Evolutionary conservation across 805 yeast genomes (phyloP), one percentile per base, ranked within the genome.

Genomic region (Metschnikowia koreensis): DNA sequence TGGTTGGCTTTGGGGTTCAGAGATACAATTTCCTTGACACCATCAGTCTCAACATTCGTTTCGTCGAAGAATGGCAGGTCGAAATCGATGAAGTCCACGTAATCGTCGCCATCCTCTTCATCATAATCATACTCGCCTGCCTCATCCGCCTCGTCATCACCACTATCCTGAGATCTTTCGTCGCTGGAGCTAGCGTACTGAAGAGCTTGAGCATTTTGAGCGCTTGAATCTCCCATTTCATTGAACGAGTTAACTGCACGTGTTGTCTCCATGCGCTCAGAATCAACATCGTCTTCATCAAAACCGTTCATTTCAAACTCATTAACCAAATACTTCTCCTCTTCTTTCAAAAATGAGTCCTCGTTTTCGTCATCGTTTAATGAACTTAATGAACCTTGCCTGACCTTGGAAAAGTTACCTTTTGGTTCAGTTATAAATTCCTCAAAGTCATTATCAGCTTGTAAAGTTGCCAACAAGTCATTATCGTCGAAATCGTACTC

Each of bases 401-500:
- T 52, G 26, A 53, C 54, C 5, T 46, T 39, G 29, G 51, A 28
- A 6, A 41, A 44, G 3, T 33, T 42, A 5, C 51, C 41, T 7
- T 47, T 56, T 9, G 47, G 38, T 15, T 40, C 52, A 1, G 52
- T 53, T 48, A 33, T 50, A 51, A 73, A 73, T 50, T 74, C 78
- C 39, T 73, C 79, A 15, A 68, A 51, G 52, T 75, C 80, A 46
- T 74, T 73, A 50, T 76, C 81, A 1, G 77, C 80, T 55, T 76
- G 78, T 34, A 76, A 62, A 2, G 80, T 76, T 15, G 79, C 80
- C 41, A 75, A 62, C 33, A 75, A 61, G 53, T 73, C 80, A 54
- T 75, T 74, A 56, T 75, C 80, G 58, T 75, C 84, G 53, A 80
- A 75, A 57, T 80, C 84, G 59, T 84, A 83, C 60, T 84, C 92